These are phyloP conservation scores for Phaffomyces opuntiae DNA, from an alignment of 805 yeast species.

Conservation along the genomic window DNA sequence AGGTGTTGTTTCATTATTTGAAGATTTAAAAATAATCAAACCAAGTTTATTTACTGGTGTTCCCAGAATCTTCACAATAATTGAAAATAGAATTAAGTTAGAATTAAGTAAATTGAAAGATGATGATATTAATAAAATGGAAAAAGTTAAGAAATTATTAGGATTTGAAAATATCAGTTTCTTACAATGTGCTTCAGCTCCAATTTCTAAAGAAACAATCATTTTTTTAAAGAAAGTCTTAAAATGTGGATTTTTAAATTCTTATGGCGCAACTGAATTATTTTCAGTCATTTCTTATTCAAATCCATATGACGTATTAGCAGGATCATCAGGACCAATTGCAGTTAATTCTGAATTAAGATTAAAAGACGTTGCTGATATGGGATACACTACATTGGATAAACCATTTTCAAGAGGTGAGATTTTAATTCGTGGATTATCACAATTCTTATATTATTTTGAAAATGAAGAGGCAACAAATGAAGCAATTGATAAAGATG, in stretches of 20 bases:
- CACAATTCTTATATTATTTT: slow-evolving; percentile 44
- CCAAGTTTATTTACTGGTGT: slow-evolving; percentile 43
- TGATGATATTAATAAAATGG: not conserved
- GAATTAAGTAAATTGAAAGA: slow-evolving; percentile 23
- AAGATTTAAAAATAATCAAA: slow-evolving; percentile 38
- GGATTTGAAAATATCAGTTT: slow-evolving; percentile 33
- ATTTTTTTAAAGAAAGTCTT: slow-evolving; percentile 47
- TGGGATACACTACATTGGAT: slow-evolving; percentile 30
- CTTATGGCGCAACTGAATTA: slow-evolving; percentile 50
- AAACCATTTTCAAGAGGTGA: slow-evolving; percentile 35
- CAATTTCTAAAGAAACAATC: slow-evolving; percentile 47
- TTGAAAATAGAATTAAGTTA: slow-evolving; percentile 43
- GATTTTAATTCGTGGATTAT: slow-evolving; percentile 45
- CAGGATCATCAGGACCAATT: slow-evolving; percentile 28
- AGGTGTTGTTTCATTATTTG: slow-evolving; percentile 36
- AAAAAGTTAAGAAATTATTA: slow-evolving; percentile 12
- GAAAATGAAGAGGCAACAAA: slow-evolving; percentile 41
- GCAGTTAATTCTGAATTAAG: slow-evolving; percentile 40
- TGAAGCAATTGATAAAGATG: slow-evolving; percentile 37
- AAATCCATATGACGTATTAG: slow-evolving; percentile 16
- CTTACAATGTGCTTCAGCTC: slow-evolving; percentile 48
- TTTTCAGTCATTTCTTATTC: slow-evolving; percentile 37
- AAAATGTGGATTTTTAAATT: slow-evolving; percentile 37
- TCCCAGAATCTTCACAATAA: slow-evolving; percentile 46
- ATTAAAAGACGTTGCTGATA: slow-evolving; percentile 40